Percentiles rank a stretch among this genome's conserved stretches.
phyloP scores from a whole-genome alignment of 2,329 filamentous ascomycete species.

The Drechslera avenae region DNA sequence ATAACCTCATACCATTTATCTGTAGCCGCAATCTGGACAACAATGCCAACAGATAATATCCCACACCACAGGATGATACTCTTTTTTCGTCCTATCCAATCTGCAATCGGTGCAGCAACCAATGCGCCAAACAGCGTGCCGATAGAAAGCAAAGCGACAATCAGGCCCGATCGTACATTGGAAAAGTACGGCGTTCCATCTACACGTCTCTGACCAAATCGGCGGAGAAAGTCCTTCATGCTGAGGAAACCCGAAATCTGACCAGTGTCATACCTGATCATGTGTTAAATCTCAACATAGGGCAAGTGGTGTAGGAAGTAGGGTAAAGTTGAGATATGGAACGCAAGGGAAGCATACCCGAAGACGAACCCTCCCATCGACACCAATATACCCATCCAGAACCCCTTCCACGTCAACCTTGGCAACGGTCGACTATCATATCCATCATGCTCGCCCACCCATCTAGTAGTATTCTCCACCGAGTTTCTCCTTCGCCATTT shows the following conservation, averaged over 20 bases:
- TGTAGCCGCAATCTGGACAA: constrained; percentile 66
- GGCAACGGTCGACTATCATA: constrained; percentile 32
- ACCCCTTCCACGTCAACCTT: constrained; percentile 24
- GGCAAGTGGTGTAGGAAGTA: not conserved
- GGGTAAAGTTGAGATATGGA: not conserved
- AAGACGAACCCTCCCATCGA: constrained; percentile 34
- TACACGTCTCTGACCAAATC: constrained; percentile 24
- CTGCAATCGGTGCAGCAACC: constrained; percentile 61
- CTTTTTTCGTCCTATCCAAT: constrained; percentile 63
- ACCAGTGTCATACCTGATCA: constrained; percentile 30
- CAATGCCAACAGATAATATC: constrained; percentile 66
- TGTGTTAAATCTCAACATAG: not conserved
- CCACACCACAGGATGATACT: constrained; percentile 65
- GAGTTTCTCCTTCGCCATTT: constrained; percentile 22
- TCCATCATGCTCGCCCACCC: constrained; percentile 27
- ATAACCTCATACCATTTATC: constrained; percentile 67
- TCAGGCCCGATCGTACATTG: constrained; percentile 36
- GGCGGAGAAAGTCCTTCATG: constrained; percentile 36
- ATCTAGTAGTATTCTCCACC: constrained; percentile 19
- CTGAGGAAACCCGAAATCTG: constrained; percentile 40
- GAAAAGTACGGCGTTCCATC: constrained; percentile 33
- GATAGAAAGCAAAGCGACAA: constrained; percentile 60
- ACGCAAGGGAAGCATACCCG: not conserved
- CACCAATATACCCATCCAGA: constrained; percentile 37
- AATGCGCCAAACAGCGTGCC: constrained; percentile 77